Evolutionary conservation across 2,329 filamentous ascomycete genomes (phyloP), one percentile per base, ranked within the genome.

Genomic region (Chlorencoelia australis): DNA sequence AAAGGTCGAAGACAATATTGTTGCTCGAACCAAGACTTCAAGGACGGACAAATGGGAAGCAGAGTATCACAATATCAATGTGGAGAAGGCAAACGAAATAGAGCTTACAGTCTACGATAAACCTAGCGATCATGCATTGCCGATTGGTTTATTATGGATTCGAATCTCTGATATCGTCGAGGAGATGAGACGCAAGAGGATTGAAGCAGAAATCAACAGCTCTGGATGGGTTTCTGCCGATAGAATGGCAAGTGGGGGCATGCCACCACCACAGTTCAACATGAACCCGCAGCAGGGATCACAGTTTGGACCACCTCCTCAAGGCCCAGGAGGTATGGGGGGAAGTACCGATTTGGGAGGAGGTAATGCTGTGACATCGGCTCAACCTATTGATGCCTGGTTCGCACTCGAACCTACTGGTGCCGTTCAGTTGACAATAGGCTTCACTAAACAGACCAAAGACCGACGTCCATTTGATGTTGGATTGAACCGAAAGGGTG

Each of bases 31-130:
- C 16, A 85, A 78, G 58, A 73, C 82, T 1, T 86, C 88, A 7
- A 73, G 88, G 40, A 94, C 71, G 43, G 91, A 98, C 61, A 77
- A 77, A 53, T 98, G 89, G 89, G 79, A 87, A 27, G 84, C 86
- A 49, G 91, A 98, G 62, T 75, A 79, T 22, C 91, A 95, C 60
- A 87, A 79, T 40, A 80, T 98, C 43, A 85, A 91, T 46, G 91
- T 98, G 39, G 89, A 96, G 63, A 96, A 96, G 66, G 91, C 91
- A 35, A 98, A 98, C 60, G 91, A 98, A 62, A 86, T 98, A 43
- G 91, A 98, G 58, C 75, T 98, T 36, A 96, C 87, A 0, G 88
- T 98, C 8, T 98, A 98, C 60, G 91, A 98, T 59, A 95, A 94
- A 63, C 80, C 87, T 2, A 79, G 80, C 45, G 88, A 95, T 51